Evolutionary conservation across 1,284 basidiomycete genomes (phyloP), one percentile per base, ranked within the genome.

Genomic region (Naganishia sp.): DNA sequence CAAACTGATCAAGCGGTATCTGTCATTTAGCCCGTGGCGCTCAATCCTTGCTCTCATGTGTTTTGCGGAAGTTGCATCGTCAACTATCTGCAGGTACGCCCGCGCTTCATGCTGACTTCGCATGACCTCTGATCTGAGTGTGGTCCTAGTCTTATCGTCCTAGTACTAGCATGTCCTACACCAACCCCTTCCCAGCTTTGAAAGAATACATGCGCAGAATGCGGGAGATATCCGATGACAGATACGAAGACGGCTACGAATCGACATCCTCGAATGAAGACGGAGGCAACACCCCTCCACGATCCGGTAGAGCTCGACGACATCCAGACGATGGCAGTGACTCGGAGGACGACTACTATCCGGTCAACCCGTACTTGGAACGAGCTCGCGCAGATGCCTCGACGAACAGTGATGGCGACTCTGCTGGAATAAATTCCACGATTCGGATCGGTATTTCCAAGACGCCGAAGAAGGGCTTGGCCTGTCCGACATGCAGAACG

Each of bases 1-100:
- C 11, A 41, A 21, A 28, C 61, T 63, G 61, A 53, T 63, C 17
- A 11, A 23, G n/a, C 21, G 13, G 13, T 46, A 35, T 28, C 50
- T 41, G 23, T 17, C 31, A 6, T 31, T 10, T 18, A 68, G 67
- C 50, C 67, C 15, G 56, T 68, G 0, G 57, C 63, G 17, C 50
- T 68, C 17, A 60, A 56, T 21, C 62, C 62, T 18, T 68, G 67
- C 21, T 63, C 63, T 32, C 67, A 68, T 25, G 67, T 58, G 31
- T 68, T 64, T 50, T 68, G 67, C 31, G 67, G 67, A 61, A 65
- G 67, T 39, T 68, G 67, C 47, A 46, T 68, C 10, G 52, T 42
- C 21, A 50, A 42, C 46, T 68, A 63, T 63, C 32, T 68, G 4
- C 57, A 63, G 39, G 67, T 54, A 46, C 23, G 66, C 32, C 28